Conservation (phyloP, 1,139 yeast species). For the Taphrina pruni region DNA sequence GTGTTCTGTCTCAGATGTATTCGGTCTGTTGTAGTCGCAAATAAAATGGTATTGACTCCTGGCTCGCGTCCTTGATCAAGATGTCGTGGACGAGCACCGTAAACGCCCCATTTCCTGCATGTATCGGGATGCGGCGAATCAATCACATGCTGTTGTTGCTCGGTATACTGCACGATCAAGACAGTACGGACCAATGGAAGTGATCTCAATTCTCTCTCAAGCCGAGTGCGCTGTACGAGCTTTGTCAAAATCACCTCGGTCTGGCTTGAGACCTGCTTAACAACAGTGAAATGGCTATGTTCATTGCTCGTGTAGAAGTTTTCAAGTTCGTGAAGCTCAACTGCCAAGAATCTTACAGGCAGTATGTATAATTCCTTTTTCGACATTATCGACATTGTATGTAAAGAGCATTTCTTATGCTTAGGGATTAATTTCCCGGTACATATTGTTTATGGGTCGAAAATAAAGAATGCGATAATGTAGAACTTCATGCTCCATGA, state of each 20-base stretch:
- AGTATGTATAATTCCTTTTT: conserved; percentile 10
- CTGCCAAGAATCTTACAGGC: not conserved
- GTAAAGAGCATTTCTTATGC: no score
- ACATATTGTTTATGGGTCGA: no score
- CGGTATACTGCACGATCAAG: not conserved
- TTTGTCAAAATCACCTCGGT: conserved; percentile 9
- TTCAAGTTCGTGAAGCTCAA: not conserved
- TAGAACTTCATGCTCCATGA: no score
- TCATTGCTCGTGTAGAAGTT: not conserved
- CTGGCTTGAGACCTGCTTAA: not conserved
- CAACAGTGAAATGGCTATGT: not conserved
- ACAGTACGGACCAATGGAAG: not conserved
- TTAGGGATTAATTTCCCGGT: no score
- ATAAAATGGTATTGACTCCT: no score
- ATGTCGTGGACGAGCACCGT: not conserved
- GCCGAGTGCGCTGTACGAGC: conserved; percentile 10
- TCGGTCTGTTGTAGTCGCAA: not conserved
- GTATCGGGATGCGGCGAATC: not conserved
- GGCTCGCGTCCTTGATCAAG: no score
- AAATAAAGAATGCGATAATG: no score
- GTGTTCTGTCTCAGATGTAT: not conserved
- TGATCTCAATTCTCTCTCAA: conserved; percentile 21
- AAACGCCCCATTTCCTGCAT: not conserved
- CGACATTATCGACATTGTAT: not conserved
- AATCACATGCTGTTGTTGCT: not conserved